Evolutionary conservation across 1,284 basidiomycete species (phyloP), one percentile per base, ranked within the genome.

Genomic region (Pseudozyma sp.): DNA sequence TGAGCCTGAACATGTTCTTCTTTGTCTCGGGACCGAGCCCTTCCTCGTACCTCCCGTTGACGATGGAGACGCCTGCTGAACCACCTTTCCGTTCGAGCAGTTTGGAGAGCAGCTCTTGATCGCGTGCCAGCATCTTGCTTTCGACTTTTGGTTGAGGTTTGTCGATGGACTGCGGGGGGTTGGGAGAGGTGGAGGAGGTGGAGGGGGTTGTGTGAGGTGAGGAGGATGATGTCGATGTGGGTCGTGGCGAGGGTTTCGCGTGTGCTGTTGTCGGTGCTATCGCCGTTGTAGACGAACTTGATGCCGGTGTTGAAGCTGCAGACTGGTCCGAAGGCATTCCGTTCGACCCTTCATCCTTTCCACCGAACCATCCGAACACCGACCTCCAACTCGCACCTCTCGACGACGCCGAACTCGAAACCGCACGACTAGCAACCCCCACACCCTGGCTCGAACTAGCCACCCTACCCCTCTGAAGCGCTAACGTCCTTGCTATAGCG

Each of bases 1-100:
- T 78, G n/a, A 76, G 58, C 7, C 76, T 40, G 29, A 78, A 78
- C 73, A 78, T 70, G 46, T 78, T 76, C 43, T 76, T 78, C 67
- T 76, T 73, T 6, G 69, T 70, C 47, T 78, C 67, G 3, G 65
- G 66, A 5, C 76, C 73, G 10, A 76, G 42, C 0, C 76, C 76
- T 37, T 73, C 76, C 34, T 76, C 76, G 55, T 72, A 78, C 13
- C 40, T 39, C 4, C 76, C 76, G 31, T 78, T 71, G 47, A 78
- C 61, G 47, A 68, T 76, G 0, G 61, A 59, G 4, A 78, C 58
- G 4, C 58, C 69, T 10, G 69, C 70, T 2, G 56, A 46, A 0
- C 76, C 76, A 5, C 76, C 76, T 35, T 76, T 69, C 3, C 73
- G 42, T 45, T 78, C 76, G 10, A 73, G 62, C 4, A 78, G 56